Base-by-base conservation (phyloP, 179 eudicot genomes). In the Silene vulgaris region DNA sequence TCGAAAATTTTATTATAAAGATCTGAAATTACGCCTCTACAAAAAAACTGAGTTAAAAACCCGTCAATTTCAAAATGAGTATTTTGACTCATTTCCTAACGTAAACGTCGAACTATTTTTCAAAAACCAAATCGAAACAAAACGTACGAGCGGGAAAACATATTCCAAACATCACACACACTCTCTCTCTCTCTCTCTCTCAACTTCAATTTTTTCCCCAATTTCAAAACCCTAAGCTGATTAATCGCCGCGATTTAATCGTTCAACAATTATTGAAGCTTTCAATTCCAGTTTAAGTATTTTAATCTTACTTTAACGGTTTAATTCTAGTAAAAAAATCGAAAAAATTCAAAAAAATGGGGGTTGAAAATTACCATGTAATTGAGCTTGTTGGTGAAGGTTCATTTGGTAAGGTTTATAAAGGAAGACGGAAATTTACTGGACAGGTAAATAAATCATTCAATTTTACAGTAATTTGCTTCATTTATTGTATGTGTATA, bases 361-460 rank as follows among this genome's bases (percentile, higher is more conserved):
- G 97, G 16, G 90, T 96, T 1, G 99, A 96, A 50, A 88, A 96
- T 77, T 96, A 96, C 82, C 97, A 89, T 61, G 99, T 96, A n/a
- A 91, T 91, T 65, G 99, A 90, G 85, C 96, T 90, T 11, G 99
- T 96, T 13, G 99, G 99, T 11, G 99, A 93, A 77, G 99, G 99
- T n/a, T 96, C 99, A 5, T 96, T 96, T 21, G 99, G 99, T 6
- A 93, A 93, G 76, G 99, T 96, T 35, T 96, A 90, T 79, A 96
- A 93, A 74, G 99, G 98, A 19, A 83, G 99, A 79, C 80, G 96
- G 63, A 96, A 96, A 80, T 87, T 65, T 78, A 86, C 89, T 6
- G 96, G 97, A 54, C 90, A 96, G 94, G 99, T 93, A 73, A 16
- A 16, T 16, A 2, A 0, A 37, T 3, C 0, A 0, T 43, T 12